phyloP scores from a whole-genome alignment of 1,284 basidiomycete genomes.

The Melampsora americana region DNA sequence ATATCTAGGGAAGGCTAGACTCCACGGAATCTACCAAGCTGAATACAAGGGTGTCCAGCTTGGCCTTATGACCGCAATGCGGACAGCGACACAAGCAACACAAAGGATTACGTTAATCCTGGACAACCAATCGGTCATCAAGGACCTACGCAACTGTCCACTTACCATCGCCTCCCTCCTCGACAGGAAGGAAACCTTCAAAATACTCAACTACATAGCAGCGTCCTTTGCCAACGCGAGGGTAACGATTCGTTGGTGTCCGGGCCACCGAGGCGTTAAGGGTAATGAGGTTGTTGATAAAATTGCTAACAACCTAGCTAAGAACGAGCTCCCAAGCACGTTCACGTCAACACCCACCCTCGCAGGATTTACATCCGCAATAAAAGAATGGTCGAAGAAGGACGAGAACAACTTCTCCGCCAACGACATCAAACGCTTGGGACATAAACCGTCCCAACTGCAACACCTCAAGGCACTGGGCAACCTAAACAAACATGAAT shows the following conservation, averaged over 20 bases:
- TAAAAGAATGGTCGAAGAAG: neutral
- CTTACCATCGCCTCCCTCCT: neutral
- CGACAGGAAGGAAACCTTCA: neutral
- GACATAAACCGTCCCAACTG: neutral
- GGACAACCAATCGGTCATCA: neutral
- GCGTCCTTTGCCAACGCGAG: neutral
- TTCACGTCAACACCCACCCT: neutral
- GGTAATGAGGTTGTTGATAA: slow-evolving; percentile 12
- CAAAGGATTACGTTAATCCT: neutral
- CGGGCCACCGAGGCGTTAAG: neutral
- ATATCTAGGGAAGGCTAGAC: neutral
- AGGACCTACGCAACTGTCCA: neutral
- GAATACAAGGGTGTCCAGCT: neutral
- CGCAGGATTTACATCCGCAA: neutral
- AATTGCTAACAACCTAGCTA: neutral
- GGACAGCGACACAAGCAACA: neutral
- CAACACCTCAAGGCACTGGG: neutral
- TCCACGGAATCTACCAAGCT: neutral
- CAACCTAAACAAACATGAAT: neutral
- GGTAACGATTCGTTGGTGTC: neutral
- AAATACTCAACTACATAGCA: neutral
- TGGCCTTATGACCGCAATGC: neutral
- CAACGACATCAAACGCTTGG: neutral
- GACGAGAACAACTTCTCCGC: neutral
- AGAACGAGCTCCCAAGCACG: neutral